Evolutionary conservation across 768 basidiomycete species (phyloP).

Genomic region (Peribolospora kevripleyi): DNA sequence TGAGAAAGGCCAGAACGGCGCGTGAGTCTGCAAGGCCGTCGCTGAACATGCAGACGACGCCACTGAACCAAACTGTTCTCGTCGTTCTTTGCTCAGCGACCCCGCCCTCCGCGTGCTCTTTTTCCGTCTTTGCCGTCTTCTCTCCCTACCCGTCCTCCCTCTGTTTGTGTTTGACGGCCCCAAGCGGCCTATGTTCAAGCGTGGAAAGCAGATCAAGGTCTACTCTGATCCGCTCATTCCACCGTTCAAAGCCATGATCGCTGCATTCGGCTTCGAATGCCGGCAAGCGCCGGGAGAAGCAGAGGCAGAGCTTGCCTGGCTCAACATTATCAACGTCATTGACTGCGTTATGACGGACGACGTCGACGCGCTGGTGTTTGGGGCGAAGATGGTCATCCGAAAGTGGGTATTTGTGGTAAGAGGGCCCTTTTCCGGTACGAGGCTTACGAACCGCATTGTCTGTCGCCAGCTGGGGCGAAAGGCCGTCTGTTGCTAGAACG

Average conservation of each 20-base stretch:
- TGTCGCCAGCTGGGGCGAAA: too few relatives aligned
- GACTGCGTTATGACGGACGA: slow-evolving; percentile 30
- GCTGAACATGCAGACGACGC: too few relatives aligned
- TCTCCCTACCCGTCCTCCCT: too few relatives aligned
- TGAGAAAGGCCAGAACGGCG: too few relatives aligned
- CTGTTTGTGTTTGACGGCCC: slow-evolving; percentile 9
- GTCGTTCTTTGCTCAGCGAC: too few relatives aligned
- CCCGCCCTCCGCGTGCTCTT: too few relatives aligned
- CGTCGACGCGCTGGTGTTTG: slow-evolving; percentile 28
- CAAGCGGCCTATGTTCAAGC: slow-evolving; percentile 1
- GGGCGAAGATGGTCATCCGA: slow-evolving; percentile 23
- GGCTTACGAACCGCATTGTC: background rate
- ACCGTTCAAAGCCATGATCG: slow-evolving; percentile 1
- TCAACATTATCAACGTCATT: slow-evolving; percentile 22
- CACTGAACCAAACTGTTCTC: too few relatives aligned
- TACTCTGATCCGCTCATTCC: background rate
- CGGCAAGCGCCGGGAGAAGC: slow-evolving; percentile 27
- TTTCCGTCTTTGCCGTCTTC: too few relatives aligned
- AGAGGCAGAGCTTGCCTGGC: slow-evolving; percentile 28
- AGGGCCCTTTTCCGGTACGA: background rate
- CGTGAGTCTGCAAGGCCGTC: too few relatives aligned
- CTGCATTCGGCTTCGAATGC: slow-evolving; percentile 7
- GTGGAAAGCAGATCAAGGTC: background rate
- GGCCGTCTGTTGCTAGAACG: too few relatives aligned
- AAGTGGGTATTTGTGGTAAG: slow-evolving; percentile 20